A percentile compares a stretch with the other conserved stretches of the same genome.
Conservation (phyloP, 371 early-diverging fungal species). For the Lichtheimia hyalospora region DNA sequence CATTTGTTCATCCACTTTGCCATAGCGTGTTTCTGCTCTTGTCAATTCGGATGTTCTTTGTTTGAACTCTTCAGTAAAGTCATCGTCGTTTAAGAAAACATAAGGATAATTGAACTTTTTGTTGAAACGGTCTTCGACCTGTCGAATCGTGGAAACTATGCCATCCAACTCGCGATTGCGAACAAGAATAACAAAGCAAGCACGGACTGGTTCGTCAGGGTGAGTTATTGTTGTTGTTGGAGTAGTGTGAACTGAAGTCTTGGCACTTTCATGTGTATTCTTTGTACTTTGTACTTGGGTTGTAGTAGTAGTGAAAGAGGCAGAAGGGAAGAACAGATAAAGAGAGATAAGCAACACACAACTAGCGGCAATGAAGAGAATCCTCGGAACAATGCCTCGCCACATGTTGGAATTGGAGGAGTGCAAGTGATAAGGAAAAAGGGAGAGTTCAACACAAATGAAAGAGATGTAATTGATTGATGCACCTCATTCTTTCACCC, state of each 20-base stretch:
- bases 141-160: constrained; percentile 68
- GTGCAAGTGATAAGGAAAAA: neutral
- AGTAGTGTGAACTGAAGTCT: neutral
- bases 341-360: constrained; percentile 1
- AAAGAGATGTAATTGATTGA: no score
- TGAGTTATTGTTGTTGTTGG: neutral
- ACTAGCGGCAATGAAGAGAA: neutral
- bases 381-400: constrained; percentile 3
- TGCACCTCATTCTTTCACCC: no score
- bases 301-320: neutral
- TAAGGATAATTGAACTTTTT: constrained; percentile 85
- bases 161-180: constrained; percentile 79
- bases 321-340: neutral
- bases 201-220: constrained; percentile 28
- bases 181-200: constrained; percentile 65
- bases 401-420: neutral
- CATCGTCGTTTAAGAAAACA: constrained; percentile 84
- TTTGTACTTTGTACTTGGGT: neutral
- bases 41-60: constrained; percentile 58
- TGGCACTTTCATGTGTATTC: neutral
- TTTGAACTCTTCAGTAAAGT: constrained; percentile 76
- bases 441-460: neutral
- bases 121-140: constrained; percentile 88
- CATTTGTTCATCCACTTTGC: constrained; percentile 46
- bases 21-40: constrained; percentile 53